Conservation (phyloP, 805 yeast species). For the Starmerella ratchasimensis region DNA sequence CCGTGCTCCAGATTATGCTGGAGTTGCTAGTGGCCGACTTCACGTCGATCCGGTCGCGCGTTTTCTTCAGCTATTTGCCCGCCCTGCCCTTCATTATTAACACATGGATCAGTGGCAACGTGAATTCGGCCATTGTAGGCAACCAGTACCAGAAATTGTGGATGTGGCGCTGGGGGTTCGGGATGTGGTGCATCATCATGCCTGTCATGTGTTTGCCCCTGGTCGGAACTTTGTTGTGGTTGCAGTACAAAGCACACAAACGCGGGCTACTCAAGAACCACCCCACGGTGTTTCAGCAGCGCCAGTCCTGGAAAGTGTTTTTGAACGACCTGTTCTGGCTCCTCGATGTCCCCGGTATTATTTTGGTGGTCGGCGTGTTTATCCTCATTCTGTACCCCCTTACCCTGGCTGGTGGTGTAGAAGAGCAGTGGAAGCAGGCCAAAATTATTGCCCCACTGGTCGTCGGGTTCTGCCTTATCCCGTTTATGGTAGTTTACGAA, state of each 20-base stretch:
- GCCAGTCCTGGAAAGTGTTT: slow-evolving; percentile 23
- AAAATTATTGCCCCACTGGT: slow-evolving; percentile 56
- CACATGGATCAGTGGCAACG: slow-evolving; percentile 62
- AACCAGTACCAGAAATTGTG: slow-evolving; percentile 15
- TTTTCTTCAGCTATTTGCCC: slow-evolving; percentile 49
- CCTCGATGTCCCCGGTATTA: slow-evolving; percentile 49
- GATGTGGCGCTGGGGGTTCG: slow-evolving; percentile 60
- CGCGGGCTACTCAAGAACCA: slow-evolving; percentile 36
- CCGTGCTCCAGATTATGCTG: slow-evolving; percentile 46
- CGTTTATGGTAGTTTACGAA: slow-evolving; percentile 50
- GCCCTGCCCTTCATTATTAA: slow-evolving; percentile 61
- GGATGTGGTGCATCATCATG: slow-evolving; percentile 67
- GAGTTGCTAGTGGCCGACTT: slow-evolving; percentile 51
- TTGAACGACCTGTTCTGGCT: slow-evolving; percentile 37
- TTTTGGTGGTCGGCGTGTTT: slow-evolving; percentile 40
- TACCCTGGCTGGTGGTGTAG: slow-evolving; percentile 58
- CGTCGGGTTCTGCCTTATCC: slow-evolving; percentile 47
- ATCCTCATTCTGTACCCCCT: slow-evolving; percentile 60
- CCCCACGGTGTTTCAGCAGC: slow-evolving; percentile 29
- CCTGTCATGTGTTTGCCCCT: slow-evolving; percentile 55
- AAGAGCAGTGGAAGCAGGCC: slow-evolving; percentile 43
- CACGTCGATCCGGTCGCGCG: slow-evolving; percentile 58
- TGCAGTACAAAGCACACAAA: slow-evolving; percentile 41
- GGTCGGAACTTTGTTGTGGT: slow-evolving; percentile 39
- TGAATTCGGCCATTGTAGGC: slow-evolving; percentile 25